Conservation (phyloP, 129 eudicot genomes). For the Scalesia atractyloides region DNA sequence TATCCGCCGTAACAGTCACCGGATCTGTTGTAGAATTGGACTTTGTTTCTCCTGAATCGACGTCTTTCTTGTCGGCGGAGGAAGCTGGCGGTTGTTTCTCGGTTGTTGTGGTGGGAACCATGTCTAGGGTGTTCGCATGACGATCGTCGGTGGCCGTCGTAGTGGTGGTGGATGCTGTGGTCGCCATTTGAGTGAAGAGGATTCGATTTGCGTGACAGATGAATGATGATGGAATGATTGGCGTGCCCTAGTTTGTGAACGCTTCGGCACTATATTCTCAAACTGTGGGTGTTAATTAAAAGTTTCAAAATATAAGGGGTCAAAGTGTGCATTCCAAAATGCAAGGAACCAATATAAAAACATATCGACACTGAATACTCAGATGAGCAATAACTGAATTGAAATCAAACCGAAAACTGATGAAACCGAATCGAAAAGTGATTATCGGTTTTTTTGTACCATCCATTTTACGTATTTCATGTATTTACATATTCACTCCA, state of each 20-base stretch:
- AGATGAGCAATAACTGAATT: too few species aligned
- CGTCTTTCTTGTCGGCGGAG: conserved; percentile 36
- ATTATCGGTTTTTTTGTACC: too few species aligned
- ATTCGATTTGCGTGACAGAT: conserved; percentile 18
- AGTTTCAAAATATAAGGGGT: background rate
- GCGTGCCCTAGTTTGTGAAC: conserved; percentile 31
- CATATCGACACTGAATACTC: too few species aligned
- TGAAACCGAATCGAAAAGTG: too few species aligned
- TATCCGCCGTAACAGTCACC: conserved; percentile 24
- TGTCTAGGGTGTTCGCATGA: conserved; percentile 35
- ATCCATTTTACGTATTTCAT: too few species aligned
- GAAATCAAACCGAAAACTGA: too few species aligned
- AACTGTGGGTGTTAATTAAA: background rate
- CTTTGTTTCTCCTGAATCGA: conserved; percentile 39
- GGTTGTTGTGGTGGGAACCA: conserved; percentile 20
- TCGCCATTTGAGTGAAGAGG: conserved; percentile 38
- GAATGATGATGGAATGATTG: conserved; percentile 16
- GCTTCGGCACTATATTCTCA: conserved; percentile 8
- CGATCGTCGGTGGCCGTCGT: conserved; percentile 37
- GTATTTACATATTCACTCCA: too few species aligned
- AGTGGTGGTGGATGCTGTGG: conserved; percentile 29
- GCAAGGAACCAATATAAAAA: background rate
- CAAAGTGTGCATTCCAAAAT: background rate
- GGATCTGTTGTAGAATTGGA: conserved; percentile 24
- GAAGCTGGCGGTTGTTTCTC: conserved; percentile 29